These are phyloP conservation scores for Pseudonitzschia delicatissima DNA, from an alignment of 108 stramenopile genomes.

Conservation along the genomic window DNA sequence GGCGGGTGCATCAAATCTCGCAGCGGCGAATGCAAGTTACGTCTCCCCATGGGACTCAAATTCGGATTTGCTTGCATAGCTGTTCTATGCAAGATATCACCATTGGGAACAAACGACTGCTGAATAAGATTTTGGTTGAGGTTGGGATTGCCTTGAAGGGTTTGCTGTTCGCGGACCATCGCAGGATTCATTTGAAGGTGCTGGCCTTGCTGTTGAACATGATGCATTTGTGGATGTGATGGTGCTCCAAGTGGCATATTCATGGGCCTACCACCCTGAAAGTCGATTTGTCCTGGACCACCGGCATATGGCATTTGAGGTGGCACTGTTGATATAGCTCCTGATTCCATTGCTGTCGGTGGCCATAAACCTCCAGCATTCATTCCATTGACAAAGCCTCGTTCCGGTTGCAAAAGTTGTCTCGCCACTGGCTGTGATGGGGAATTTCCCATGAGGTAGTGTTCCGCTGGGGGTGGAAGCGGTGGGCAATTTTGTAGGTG, in stretches of 20 bases:
- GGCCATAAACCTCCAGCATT: conserved; percentile 3
- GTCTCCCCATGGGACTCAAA: neutral
- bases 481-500: conserved; percentile 15
- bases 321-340: conserved; percentile 11
- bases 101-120: neutral
- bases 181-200: conserved; percentile 6
- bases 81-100: neutral
- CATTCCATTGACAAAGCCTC: neutral
- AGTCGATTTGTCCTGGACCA: neutral
- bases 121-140: neutral
- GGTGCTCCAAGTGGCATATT: neutral
- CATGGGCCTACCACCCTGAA: conserved; percentile 5
- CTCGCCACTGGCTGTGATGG: conserved; percentile 9
- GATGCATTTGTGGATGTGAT: conserved; percentile 3
- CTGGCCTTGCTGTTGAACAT: conserved; percentile 13
- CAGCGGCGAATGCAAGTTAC: neutral
- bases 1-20: conserved; percentile 11
- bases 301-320: neutral
- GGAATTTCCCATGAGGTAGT: conserved; percentile 1
- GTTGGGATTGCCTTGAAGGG: neutral
- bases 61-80: neutral
- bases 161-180: neutral
- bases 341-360: conserved; percentile 4
- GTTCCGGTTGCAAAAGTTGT: neutral
- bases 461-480: conserved; percentile 15